phyloP scores from a whole-genome alignment of 1,139 yeast genomes.

The Debaryomyces coudertii region DNA sequence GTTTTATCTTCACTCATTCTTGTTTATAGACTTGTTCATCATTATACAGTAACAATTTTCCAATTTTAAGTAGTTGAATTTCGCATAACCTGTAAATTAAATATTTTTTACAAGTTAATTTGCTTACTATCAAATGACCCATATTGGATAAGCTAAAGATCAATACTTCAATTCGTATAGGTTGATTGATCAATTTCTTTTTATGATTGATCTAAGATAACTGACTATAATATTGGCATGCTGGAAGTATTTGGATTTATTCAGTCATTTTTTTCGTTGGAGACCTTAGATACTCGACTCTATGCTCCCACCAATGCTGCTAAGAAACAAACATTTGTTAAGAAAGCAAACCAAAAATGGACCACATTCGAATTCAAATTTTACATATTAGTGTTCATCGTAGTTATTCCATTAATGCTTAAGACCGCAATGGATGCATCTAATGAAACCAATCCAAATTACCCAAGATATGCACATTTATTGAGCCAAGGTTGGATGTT shows the following conservation, averaged over 20 bases:
- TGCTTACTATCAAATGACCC: not conserved
- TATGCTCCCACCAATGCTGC: conserved; percentile 53
- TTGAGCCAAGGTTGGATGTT: conserved; percentile 76
- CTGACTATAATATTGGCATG: not conserved
- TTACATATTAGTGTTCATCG: conserved; percentile 61
- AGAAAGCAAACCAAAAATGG: conserved; percentile 62
- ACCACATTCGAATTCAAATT: conserved; percentile 68
- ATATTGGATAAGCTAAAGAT: not conserved
- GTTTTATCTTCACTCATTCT: conserved; percentile 1
- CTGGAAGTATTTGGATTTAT: conserved; percentile 24
- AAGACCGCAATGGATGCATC: conserved; percentile 83
- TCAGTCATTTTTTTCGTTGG: conserved; percentile 64
- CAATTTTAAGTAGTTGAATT: not conserved
- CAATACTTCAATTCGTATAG: not conserved
- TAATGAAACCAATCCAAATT: conserved; percentile 77
- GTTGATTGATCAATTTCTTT: not conserved
- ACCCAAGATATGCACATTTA: conserved; percentile 59
- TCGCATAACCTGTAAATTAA: not conserved
- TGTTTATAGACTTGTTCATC: not conserved
- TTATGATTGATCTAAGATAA: not conserved
- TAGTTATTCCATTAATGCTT: conserved; percentile 81
- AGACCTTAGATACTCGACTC: conserved; percentile 76
- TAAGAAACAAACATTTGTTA: conserved; percentile 44
- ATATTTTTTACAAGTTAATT: not conserved
- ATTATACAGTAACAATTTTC: conserved; percentile 2